Percentiles rank a stretch among this genome's conserved stretches.
These are phyloP conservation scores for Penicillium silybi DNA, from an alignment of 495 filamentous ascomycete genomes.

Conservation along the genomic window DNA sequence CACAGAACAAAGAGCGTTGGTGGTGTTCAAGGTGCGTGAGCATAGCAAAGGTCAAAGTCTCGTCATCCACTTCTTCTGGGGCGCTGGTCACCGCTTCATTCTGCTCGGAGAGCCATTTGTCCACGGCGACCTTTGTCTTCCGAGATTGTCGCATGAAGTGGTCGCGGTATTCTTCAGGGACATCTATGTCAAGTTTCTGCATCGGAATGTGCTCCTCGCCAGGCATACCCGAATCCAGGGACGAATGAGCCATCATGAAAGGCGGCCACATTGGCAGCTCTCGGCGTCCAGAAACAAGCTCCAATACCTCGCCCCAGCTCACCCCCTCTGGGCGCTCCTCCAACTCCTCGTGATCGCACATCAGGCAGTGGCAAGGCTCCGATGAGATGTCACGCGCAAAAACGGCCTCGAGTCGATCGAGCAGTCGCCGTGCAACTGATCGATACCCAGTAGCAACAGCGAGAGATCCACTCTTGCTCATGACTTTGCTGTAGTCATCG, in stretches of 20 bases:
- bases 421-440: slow-evolving; percentile 83
- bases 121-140: slow-evolving; percentile 78
- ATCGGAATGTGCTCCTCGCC: slow-evolving; percentile 57
- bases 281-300: slow-evolving; percentile 81
- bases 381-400: slow-evolving; percentile 87
- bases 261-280: slow-evolving; percentile 86
- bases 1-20: slow-evolving; percentile 73
- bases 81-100: slow-evolving; percentile 65
- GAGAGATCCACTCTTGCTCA: slow-evolving; percentile 77
- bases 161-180: slow-evolving; percentile 83
- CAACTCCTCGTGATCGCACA: slow-evolving; percentile 62
- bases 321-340: slow-evolving; percentile 61
- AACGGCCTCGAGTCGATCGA: slow-evolving; percentile 91
- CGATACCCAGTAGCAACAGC: slow-evolving; percentile 95
- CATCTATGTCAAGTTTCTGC: slow-evolving; percentile 83
- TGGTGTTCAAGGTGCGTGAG: slow-evolving; percentile 75
- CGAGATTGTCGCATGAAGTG: slow-evolving; percentile 85
- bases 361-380: slow-evolving; percentile 72
- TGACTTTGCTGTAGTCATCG: slow-evolving; percentile 79
- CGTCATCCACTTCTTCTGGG: slow-evolving; percentile 84
- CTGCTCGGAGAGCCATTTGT: slow-evolving; percentile 79
- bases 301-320: slow-evolving; percentile 96
- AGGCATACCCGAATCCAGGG: slow-evolving; percentile 52
- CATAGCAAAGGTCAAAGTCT: slow-evolving; percentile 89
- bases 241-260: slow-evolving; percentile 60